phyloP scores from a whole-genome alignment of 345 rosid species.

The Aquilaria sinensis region DNA sequence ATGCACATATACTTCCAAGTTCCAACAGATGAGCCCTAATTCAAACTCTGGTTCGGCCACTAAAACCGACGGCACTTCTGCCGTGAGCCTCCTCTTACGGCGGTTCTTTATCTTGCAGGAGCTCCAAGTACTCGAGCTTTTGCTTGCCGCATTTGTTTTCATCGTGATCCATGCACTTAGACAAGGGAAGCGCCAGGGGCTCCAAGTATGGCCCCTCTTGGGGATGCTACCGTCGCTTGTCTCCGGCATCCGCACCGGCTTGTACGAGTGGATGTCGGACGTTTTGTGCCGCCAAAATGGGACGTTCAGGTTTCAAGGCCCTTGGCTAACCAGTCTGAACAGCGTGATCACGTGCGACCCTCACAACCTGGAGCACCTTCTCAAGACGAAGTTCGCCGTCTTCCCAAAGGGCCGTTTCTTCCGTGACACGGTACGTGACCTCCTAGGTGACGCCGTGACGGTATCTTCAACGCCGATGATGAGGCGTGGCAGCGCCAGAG shows the following conservation, averaged over 20 bases:
- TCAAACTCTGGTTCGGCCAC: constrained; percentile 24
- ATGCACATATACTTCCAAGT: no score
- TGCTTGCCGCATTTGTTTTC: constrained; percentile 41
- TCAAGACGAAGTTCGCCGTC: constrained; percentile 64
- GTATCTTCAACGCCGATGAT: constrained; percentile 73
- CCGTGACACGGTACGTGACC: constrained; percentile 55
- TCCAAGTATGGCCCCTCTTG: constrained; percentile 70
- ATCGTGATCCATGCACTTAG: constrained; percentile 36
- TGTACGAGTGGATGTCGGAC: constrained; percentile 65
- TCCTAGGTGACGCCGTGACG: constrained; percentile 74
- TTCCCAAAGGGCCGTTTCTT: constrained; percentile 79
- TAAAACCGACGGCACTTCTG: background rate
- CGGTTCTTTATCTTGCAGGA: constrained; percentile 32
- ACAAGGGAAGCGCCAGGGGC: constrained; percentile 38
- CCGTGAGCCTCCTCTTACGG: constrained; percentile 10
- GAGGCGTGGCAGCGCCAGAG: constrained; percentile 77
- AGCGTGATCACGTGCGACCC: constrained; percentile 75
- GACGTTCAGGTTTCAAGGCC: constrained; percentile 66
- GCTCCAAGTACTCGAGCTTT: constrained; percentile 35
- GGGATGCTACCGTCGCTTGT: constrained; percentile 80
- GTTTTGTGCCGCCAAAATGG: constrained; percentile 53
- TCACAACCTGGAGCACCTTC: constrained; percentile 72
- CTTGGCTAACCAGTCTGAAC: constrained; percentile 62
- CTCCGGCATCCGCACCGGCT: constrained; percentile 31
- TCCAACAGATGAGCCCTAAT: constrained; percentile 19